Base-by-base conservation (phyloP, 345 rosid genomes). In the Syzygium jambos region DNA sequence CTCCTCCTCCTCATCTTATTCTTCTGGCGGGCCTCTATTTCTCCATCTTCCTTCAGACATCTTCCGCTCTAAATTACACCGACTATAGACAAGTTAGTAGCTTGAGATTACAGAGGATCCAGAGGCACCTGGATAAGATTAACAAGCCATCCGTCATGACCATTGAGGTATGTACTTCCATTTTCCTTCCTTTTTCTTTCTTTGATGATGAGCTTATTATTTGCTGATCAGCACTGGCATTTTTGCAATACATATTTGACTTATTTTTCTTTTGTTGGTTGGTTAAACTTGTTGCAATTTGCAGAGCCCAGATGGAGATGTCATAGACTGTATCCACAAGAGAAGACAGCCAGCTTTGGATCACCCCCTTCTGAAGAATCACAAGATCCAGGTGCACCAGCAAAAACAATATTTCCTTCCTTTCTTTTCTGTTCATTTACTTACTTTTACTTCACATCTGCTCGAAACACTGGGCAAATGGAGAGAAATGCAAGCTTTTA, bases 331-430 rank as follows among this genome's bases (percentile, higher is more conserved):
- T 91, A 95, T 98, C 85, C 97, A 88, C 91, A 95, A 93, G 88
- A 92, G 94, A 91, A 93, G 91, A 86, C 99, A 98, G 82, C 99
- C 99, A 85, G 98, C 97, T 91, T 91, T 98, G 89, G 99, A 98
- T 91, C 99, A 98, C 85, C 99, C 99, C 51, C 95, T 93, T 86
- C 92, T 96, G 43, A 94, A 93, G 92, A 94, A 94, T 90, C 99
- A 98, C 93, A 96, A 95, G 96, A 98, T 96, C 91, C 98, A 96
- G 98, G 99, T 98, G 78, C 51, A 23, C 49, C 88, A 38, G 13
- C 51, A 30, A 53, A 65, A 27, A 63, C 21, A 27, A 54, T 11
- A 11, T 25, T 17, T 52, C 57, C 51, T 51, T 2, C 52, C 3
- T 16, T 54, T 82, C 43, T 55, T 3, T 12, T 52, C 15, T 52